Percentiles rank a stretch among this genome's conserved stretches.
phyloP scores from a whole-genome alignment of 208 protist genomes.

The Vickermania spadyakhi region DNA sequence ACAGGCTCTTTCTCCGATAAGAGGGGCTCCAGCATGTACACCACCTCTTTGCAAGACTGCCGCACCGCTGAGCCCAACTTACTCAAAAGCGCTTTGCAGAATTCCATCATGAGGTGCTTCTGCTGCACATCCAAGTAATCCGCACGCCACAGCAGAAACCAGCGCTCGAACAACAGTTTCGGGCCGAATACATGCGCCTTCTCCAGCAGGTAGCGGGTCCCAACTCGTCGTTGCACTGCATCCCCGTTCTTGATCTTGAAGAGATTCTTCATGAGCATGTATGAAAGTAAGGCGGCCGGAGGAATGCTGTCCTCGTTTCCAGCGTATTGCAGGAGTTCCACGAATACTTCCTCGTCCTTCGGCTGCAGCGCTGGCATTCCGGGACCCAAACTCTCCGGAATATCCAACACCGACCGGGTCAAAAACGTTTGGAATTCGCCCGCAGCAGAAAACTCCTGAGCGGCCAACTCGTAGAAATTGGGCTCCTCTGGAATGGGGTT shows the following conservation, averaged over 20 bases:
- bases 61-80: slow-evolving; percentile 96
- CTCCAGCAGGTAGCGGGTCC: slow-evolving; percentile 95
- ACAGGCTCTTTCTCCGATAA: slow-evolving; percentile 98
- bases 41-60: slow-evolving; percentile 97
- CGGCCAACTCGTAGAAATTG: slow-evolving; percentile 85
- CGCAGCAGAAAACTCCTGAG: too few relatives aligned
- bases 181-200: slow-evolving; percentile 97
- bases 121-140: slow-evolving; percentile 97
- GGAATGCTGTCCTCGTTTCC: slow-evolving; percentile 66
- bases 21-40: slow-evolving; percentile 98
- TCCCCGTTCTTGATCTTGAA: slow-evolving; percentile 99
- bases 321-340: slow-evolving; percentile 90
- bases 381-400: slow-evolving; percentile 73
- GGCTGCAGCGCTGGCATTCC: slow-evolving; percentile 95
- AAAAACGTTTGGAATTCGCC: too few relatives aligned
- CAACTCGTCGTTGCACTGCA: slow-evolving; percentile 93
- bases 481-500: slow-evolving; percentile 65
- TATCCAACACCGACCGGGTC: slow-evolving; percentile 43
- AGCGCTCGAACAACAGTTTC: slow-evolving; percentile 96
- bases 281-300: slow-evolving; percentile 89
- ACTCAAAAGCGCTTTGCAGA: slow-evolving; percentile 98
- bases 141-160: slow-evolving; percentile 96
- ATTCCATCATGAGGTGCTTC: slow-evolving; percentile 97
- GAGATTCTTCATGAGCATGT: slow-evolving; percentile 96
- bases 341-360: slow-evolving; percentile 96